Conservation (phyloP, 2,329 filamentous ascomycete species). For the Orbilia quercus region DNA sequence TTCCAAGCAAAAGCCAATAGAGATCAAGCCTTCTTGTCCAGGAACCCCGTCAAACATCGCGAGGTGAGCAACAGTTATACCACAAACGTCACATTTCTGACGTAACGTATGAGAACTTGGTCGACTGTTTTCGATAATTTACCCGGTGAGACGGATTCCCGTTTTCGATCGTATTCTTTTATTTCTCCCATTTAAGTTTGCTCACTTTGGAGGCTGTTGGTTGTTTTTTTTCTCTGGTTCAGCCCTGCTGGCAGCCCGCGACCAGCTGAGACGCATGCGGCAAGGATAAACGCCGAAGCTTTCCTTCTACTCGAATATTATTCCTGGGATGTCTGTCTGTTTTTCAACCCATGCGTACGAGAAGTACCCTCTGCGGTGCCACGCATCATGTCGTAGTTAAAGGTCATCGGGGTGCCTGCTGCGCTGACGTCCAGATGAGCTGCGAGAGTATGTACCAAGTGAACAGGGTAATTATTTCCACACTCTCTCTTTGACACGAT, state of each 20-base stretch:
- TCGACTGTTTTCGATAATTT: background rate
- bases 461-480: background rate
- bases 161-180: slow-evolving; percentile 5
- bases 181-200: background rate
- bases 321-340: too few species aligned
- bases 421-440: slow-evolving; percentile 19
- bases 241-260: slow-evolving; percentile 34
- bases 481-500: background rate
- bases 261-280: slow-evolving; percentile 11
- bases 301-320: too few species aligned
- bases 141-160: slow-evolving; percentile 3
- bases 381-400: background rate
- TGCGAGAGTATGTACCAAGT: too few species aligned
- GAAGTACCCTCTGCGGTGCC: slow-evolving; percentile 4
- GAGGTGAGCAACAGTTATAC: slow-evolving; percentile 13
- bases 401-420: slow-evolving; percentile 3
- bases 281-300: slow-evolving; percentile 11
- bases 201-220: background rate
- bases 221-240: background rate
- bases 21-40: slow-evolving; percentile 37
- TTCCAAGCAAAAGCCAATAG: slow-evolving; percentile 49
- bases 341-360: too few species aligned
- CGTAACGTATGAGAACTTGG: slow-evolving; percentile 7
- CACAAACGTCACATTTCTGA: slow-evolving; percentile 11
- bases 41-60: slow-evolving; percentile 1